A percentile compares a stretch with the other conserved stretches of the same genome.
Evolutionary conservation across 805 yeast species (phyloP).

Genomic region (Citeromyces nyonsensis): DNA sequence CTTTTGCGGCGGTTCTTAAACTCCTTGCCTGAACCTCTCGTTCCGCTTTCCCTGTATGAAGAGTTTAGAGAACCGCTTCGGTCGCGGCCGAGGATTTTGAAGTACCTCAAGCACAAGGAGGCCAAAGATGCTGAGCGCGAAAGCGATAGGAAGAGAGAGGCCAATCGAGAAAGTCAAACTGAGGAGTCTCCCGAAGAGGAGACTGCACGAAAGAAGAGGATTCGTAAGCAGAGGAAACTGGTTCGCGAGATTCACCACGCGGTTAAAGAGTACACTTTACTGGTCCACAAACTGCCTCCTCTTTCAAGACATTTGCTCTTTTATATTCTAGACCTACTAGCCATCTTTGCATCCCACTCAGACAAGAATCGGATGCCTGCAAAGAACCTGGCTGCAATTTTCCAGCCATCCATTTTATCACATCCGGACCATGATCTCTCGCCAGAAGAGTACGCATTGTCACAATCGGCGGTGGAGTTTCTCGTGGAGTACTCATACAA

Average conservation of each 20-base stretch:
- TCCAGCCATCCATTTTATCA: slow-evolving; percentile 90
- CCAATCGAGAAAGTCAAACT: neutral
- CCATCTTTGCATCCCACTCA: slow-evolving; percentile 71
- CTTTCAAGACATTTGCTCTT: slow-evolving; percentile 70
- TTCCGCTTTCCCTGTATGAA: slow-evolving; percentile 67
- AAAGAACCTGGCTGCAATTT: slow-evolving; percentile 84
- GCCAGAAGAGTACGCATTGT: slow-evolving; percentile 81
- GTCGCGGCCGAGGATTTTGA: slow-evolving; percentile 46
- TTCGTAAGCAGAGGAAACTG: slow-evolving; percentile 36
- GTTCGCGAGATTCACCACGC: slow-evolving; percentile 55
- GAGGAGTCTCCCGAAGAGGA: neutral
- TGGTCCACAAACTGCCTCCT: slow-evolving; percentile 61
- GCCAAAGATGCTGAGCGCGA: slow-evolving; percentile 2
- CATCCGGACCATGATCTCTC: slow-evolving; percentile 89
- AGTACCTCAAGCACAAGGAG: slow-evolving; percentile 23
- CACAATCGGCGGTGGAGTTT: slow-evolving; percentile 78
- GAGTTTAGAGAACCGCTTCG: slow-evolving; percentile 65
- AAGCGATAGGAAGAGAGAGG: slow-evolving; percentile 1
- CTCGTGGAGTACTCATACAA: slow-evolving; percentile 76
- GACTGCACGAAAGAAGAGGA: slow-evolving; percentile 12
- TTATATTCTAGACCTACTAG: slow-evolving; percentile 73
- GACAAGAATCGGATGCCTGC: slow-evolving; percentile 82
- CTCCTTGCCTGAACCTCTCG: slow-evolving; percentile 81
- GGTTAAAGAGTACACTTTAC: slow-evolving; percentile 49
- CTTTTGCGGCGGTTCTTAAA: slow-evolving; percentile 75